Conservation (phyloP, 2,329 filamentous ascomycete genomes). For the Arthrobotrys conoides region DNA sequence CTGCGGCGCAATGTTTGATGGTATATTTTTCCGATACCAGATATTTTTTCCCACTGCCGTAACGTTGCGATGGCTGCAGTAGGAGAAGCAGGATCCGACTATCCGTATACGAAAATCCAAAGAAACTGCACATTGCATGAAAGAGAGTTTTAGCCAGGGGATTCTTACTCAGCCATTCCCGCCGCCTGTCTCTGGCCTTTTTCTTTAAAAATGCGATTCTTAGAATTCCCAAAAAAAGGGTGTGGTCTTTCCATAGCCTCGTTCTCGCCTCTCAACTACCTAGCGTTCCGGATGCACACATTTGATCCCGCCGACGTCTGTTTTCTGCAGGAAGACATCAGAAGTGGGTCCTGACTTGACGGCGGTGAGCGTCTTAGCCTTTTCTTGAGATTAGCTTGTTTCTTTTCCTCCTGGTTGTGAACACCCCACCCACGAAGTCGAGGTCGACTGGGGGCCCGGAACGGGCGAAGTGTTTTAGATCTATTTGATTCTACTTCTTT, state of each 20-base stretch:
- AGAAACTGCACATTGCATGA: not conserved
- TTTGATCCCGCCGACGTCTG: constrained; percentile 24
- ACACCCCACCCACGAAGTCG: not conserved
- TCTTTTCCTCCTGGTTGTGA: not conserved
- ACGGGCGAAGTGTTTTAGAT: constrained; percentile 33
- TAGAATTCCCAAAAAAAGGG: not conserved
- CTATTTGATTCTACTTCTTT: constrained; percentile 10
- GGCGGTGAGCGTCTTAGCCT: constrained; percentile 11
- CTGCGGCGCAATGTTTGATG: not conserved
- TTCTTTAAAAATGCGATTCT: not conserved
- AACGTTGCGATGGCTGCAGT: too few relatives aligned
- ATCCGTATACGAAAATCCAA: constrained; percentile 7
- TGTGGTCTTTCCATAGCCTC: constrained; percentile 12
- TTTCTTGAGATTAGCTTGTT: constrained; percentile 30
- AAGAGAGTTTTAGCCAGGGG: not conserved
- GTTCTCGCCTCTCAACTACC: constrained; percentile 27
- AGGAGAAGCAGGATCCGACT: constrained; percentile 1
- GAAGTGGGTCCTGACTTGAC: constrained; percentile 13
- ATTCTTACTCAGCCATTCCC: constrained; percentile 25
- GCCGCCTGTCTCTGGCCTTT: not conserved
- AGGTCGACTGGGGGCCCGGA: not conserved
- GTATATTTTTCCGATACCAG: constrained; percentile 32
- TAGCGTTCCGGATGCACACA: constrained; percentile 13
- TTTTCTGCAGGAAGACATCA: constrained; percentile 29
- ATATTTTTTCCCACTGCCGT: constrained; percentile 4